Percentiles rank a stretch among this genome's conserved stretches.
Evolutionary conservation across 495 filamentous ascomycete genomes (phyloP).

Genomic region (Podospora didyma): DNA sequence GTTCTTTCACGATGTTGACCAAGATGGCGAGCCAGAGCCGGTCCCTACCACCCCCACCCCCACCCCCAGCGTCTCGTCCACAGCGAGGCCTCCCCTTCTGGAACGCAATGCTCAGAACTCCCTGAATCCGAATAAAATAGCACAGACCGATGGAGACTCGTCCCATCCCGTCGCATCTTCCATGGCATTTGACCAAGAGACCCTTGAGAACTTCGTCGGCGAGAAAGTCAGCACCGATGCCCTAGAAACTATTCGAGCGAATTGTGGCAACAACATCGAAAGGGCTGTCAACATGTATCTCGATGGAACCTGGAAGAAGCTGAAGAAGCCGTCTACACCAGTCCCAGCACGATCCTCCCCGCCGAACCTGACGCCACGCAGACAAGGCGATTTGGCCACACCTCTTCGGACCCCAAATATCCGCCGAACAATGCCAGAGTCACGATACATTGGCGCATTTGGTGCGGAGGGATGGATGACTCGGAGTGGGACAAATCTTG

Average conservation of each 20-base stretch:
- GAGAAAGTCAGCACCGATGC: conserved; percentile 52
- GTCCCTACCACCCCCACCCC: background rate
- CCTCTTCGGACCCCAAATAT: background rate
- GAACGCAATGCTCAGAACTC: conserved; percentile 15
- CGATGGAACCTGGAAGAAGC: conserved; percentile 83
- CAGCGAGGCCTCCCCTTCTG: conserved; percentile 14
- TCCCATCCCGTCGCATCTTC: conserved; percentile 1
- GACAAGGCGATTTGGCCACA: background rate
- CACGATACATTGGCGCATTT: conserved; percentile 85
- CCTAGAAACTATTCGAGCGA: conserved; percentile 49
- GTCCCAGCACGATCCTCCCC: conserved; percentile 12
- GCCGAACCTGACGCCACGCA: conserved; percentile 7
- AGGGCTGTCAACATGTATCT: conserved; percentile 81
- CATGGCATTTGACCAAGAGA: conserved; percentile 58
- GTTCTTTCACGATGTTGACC: conserved; percentile 6
- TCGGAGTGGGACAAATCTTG: conserved; percentile 66
- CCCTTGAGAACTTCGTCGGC: conserved; percentile 69
- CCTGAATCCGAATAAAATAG: background rate
- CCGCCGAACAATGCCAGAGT: conserved; percentile 45
- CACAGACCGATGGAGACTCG: background rate
- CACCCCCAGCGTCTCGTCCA: background rate
- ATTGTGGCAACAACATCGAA: conserved; percentile 60
- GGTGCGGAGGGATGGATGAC: conserved; percentile 91
- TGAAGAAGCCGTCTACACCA: conserved; percentile 24
- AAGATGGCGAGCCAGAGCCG: background rate